Conservation (phyloP, 2,329 filamentous ascomycete genomes). For the Dendrostoma leiphaemia region DNA sequence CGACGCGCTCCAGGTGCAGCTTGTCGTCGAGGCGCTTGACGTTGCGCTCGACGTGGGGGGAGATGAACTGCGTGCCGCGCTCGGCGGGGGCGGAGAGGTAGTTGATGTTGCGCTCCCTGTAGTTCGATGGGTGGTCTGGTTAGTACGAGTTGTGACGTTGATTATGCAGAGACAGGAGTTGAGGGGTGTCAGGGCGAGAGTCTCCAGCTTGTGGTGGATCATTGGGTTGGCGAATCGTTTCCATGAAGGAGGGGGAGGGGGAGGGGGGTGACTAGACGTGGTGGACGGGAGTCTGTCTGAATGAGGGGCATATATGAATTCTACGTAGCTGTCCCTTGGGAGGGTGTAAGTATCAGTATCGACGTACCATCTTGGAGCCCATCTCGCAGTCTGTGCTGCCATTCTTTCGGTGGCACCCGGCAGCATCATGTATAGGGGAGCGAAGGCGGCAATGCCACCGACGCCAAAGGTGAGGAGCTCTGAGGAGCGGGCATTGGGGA, state of each 20-base stretch:
- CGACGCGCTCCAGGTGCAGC: constrained; percentile 50
- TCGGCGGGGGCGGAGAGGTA: constrained; percentile 50
- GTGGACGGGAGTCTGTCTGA: too few species aligned
- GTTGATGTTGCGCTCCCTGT: constrained; percentile 49
- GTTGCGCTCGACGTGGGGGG: constrained; percentile 45
- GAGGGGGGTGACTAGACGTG: too few species aligned
- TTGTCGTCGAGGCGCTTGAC: constrained; percentile 45
- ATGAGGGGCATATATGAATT: too few species aligned
- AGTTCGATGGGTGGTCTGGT: not conserved
- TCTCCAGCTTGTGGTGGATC: too few species aligned
- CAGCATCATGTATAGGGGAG: constrained; percentile 56
- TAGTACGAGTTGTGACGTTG: too few species aligned
- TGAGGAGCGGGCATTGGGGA: constrained; percentile 46
- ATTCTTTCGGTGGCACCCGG: constrained; percentile 55
- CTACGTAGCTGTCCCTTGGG: too few species aligned
- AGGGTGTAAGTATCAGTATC: too few species aligned
- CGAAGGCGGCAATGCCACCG: constrained; percentile 51
- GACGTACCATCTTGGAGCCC: constrained; percentile 53
- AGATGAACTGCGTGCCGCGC: constrained; percentile 45
- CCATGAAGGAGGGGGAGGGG: too few species aligned
- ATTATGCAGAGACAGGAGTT: too few species aligned
- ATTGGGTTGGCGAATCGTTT: too few species aligned
- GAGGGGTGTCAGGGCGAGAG: too few species aligned
- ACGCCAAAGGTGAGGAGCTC: constrained; percentile 54
- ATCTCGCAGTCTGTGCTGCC: constrained; percentile 52